These are phyloP conservation scores for Hibiscus syriacus DNA, from an alignment of 345 rosid species.

Conservation along the genomic window DNA sequence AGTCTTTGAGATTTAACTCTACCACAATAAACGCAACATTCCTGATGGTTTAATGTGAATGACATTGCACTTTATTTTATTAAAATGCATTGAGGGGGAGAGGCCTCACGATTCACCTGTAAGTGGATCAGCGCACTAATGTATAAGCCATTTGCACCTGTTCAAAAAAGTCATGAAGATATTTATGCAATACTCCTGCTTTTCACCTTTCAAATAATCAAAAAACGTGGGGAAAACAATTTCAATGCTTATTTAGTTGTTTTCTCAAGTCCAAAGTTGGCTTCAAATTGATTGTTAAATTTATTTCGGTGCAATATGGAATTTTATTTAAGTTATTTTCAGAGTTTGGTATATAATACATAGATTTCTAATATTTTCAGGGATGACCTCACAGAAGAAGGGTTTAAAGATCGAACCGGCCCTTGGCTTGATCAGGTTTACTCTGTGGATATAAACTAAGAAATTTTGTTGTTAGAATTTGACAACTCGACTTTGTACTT, in stretches of 20 bases:
- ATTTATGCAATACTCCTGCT: too few relatives aligned
- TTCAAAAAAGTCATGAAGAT: too few relatives aligned
- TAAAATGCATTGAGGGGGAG: not conserved
- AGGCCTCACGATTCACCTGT: not conserved
- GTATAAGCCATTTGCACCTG: not conserved
- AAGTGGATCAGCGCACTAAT: not conserved
- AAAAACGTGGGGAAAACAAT: not conserved
- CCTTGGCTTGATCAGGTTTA: slow-evolving; percentile 72
- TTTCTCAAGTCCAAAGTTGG: not conserved
- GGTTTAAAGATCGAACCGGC: slow-evolving; percentile 48
- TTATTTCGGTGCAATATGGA: not conserved
- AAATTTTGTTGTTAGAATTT: not conserved
- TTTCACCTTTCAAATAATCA: not conserved
- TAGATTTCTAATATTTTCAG: slow-evolving; percentile 28
- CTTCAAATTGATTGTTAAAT: not conserved
- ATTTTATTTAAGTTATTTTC: not conserved
- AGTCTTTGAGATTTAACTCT: not conserved
- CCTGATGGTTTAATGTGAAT: not conserved
- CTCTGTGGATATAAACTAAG: not conserved
- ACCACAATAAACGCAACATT: not conserved
- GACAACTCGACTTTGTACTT: not conserved
- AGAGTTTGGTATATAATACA: not conserved
- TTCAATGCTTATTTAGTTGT: not conserved
- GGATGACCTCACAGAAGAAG: slow-evolving; percentile 49
- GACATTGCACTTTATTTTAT: not conserved